These are phyloP conservation scores for Thielaviopsis euricoi DNA, from an alignment of 2,329 filamentous ascomycete species.

Conservation along the genomic window DNA sequence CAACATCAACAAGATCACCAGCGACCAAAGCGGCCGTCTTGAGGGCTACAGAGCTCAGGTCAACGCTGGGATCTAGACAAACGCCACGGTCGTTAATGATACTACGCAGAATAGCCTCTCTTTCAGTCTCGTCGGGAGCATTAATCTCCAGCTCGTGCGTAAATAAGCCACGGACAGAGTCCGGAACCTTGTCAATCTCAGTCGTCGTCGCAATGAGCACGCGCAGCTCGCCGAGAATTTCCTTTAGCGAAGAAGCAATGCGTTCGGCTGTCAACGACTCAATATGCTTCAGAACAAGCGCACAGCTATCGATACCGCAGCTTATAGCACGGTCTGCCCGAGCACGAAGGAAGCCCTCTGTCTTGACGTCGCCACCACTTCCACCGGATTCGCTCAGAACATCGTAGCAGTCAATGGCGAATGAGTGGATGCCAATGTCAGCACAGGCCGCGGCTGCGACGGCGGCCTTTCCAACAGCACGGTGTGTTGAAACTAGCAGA, in stretches of 20 bases:
- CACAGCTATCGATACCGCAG: slow-evolving; percentile 71
- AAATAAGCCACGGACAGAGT: slow-evolving; percentile 77
- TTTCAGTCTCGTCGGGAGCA: slow-evolving; percentile 80
- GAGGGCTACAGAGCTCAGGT: slow-evolving; percentile 69
- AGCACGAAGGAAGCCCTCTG: slow-evolving; percentile 75
- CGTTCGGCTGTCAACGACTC: slow-evolving; percentile 84
- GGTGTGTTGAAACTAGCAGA: slow-evolving; percentile 76
- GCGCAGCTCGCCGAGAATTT: slow-evolving; percentile 62
- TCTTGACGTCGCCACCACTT: slow-evolving; percentile 62
- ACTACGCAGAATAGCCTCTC: slow-evolving; percentile 69
- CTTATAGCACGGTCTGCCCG: slow-evolving; percentile 77
- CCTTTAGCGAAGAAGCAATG: slow-evolving; percentile 70
- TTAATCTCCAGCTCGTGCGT: slow-evolving; percentile 90
- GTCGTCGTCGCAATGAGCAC: slow-evolving; percentile 89
- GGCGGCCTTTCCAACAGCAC: slow-evolving; percentile 83
- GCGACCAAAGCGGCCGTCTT: slow-evolving; percentile 94
- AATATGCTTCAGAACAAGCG: slow-evolving; percentile 73
- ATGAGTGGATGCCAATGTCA: slow-evolving; percentile 81
- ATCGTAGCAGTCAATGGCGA: slow-evolving; percentile 80
- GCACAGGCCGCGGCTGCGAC: slow-evolving; percentile 61
- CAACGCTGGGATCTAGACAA: slow-evolving; percentile 65
- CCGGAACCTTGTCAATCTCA: slow-evolving; percentile 85
- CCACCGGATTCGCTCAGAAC: slow-evolving; percentile 66
- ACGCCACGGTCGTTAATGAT: slow-evolving; percentile 64
- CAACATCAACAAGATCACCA: slow-evolving; percentile 84